Evolutionary conservation across 331 rosid genomes (phyloP).

Genomic region (Rhamnella rubrinervis): DNA sequence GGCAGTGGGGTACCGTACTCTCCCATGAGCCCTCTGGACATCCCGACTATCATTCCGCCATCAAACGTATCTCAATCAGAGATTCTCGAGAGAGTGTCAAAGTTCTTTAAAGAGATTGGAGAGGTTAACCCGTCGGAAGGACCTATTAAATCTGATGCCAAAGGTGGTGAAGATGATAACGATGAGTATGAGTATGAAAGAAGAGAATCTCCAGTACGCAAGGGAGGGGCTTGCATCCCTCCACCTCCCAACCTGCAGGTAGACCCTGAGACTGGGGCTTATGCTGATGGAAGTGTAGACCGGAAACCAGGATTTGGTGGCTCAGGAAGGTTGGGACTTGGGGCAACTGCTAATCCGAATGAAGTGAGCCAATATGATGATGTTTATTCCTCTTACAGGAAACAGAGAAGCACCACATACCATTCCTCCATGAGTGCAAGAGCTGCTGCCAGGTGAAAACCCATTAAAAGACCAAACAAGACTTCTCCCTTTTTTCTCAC

Average conservation of each 20-base stretch:
- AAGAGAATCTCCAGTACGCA: slow-evolving; percentile 52
- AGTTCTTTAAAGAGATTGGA: slow-evolving; percentile 90
- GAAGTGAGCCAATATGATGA: slow-evolving; percentile 94
- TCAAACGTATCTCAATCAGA: slow-evolving; percentile 39
- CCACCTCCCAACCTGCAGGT: slow-evolving; percentile 89
- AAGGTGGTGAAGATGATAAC: slow-evolving; percentile 61
- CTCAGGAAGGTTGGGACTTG: slow-evolving; percentile 84
- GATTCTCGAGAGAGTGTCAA: slow-evolving; percentile 73
- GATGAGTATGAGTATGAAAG: slow-evolving; percentile 41
- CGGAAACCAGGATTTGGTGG: slow-evolving; percentile 66
- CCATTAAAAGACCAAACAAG: neutral
- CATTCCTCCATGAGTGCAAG: slow-evolving; percentile 93
- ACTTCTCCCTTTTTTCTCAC: neutral
- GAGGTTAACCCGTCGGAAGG: slow-evolving; percentile 95
- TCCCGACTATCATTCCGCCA: slow-evolving; percentile 74
- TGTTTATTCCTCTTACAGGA: slow-evolving; percentile 93
- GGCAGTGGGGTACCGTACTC: slow-evolving; percentile 60
- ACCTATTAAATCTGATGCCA: slow-evolving; percentile 66
- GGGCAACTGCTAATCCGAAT: slow-evolving; percentile 80
- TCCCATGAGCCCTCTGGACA: slow-evolving; percentile 78
- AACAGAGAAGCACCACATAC: slow-evolving; percentile 95
- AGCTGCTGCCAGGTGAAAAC: slow-evolving; percentile 57
- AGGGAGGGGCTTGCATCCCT: slow-evolving; percentile 98
- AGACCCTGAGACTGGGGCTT: slow-evolving; percentile 87
- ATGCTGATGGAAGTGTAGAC: slow-evolving; percentile 84